A percentile compares a stretch with the other conserved stretches of the same genome.
Evolutionary conservation across 495 filamentous ascomycete genomes (phyloP).

Genomic region (Daldinia concentrica): DNA sequence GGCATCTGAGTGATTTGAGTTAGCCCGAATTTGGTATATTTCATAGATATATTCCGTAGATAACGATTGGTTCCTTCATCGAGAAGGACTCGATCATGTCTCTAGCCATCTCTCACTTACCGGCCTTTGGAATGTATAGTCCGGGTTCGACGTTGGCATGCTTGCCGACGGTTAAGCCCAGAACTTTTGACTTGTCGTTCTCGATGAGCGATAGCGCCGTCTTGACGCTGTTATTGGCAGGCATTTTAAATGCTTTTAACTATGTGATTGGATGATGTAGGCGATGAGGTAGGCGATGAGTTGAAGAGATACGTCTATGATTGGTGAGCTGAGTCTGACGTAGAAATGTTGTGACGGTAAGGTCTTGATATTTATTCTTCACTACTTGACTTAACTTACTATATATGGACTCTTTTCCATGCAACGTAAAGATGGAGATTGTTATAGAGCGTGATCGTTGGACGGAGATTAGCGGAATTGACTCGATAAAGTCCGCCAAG

Average conservation of each 20-base stretch:
- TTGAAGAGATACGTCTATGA: not conserved
- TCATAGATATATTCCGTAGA: too few relatives aligned
- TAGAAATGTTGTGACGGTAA: not conserved
- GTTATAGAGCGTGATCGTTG: not conserved
- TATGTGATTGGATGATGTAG: not conserved
- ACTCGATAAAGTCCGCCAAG: constrained; percentile 1
- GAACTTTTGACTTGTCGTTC: constrained; percentile 29
- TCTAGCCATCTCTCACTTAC: constrained; percentile 2
- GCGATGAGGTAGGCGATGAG: not conserved
- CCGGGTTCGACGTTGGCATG: constrained; percentile 23
- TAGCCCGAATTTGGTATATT: constrained; percentile 1
- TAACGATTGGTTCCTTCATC: too few relatives aligned
- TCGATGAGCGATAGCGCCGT: constrained; percentile 24
- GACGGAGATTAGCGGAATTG: constrained; percentile 11
- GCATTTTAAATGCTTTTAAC: constrained; percentile 21
- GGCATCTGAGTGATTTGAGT: constrained; percentile 16
- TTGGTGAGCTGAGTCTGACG: constrained; percentile 20
- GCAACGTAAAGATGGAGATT: not conserved
- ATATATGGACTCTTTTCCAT: not conserved
- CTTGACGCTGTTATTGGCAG: constrained; percentile 7
- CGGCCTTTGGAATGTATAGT: constrained; percentile 23
- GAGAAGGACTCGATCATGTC: too few relatives aligned
- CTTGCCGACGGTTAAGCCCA: constrained; percentile 31
- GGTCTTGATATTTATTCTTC: constrained; percentile 12
- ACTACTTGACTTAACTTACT: not conserved